A percentile compares a stretch with the other conserved stretches of the same genome.
phyloP scores from a whole-genome alignment of 257 asterid species.

The Sherardia arvensis region DNA sequence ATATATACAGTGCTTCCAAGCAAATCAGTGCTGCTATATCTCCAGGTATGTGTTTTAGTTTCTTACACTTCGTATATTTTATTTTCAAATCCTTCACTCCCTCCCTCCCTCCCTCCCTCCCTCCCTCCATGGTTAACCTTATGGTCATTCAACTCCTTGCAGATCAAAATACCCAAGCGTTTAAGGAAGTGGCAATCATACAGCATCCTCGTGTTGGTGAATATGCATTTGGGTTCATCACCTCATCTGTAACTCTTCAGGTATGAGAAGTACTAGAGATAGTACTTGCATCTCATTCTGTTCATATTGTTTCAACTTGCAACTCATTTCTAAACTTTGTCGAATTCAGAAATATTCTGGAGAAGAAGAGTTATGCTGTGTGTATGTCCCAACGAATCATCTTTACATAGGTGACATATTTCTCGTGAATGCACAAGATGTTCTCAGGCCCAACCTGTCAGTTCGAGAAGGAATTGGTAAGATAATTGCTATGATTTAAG shows the following conservation, averaged over 20 bases:
- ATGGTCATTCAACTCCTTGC: conserved; percentile 3
- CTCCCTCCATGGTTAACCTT: background rate
- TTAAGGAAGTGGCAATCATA: conserved; percentile 51
- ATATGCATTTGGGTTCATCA: conserved; percentile 51
- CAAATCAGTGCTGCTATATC: conserved; percentile 45
- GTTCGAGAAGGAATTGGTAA: conserved; percentile 53
- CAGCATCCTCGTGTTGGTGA: conserved; percentile 56
- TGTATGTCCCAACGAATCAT: conserved; percentile 47
- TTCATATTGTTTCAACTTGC: background rate
- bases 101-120: background rate
- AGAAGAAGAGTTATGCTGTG: conserved; percentile 45
- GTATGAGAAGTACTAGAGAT: conserved; percentile 21
- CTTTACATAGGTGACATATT: conserved; percentile 48
- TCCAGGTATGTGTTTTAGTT: conserved; percentile 24
- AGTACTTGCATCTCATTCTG: background rate
- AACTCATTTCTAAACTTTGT: background rate
- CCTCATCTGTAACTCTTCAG: conserved; percentile 42
- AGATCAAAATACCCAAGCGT: conserved; percentile 46
- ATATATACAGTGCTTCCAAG: conserved; percentile 37
- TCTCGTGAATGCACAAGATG: conserved; percentile 38
- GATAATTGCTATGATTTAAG: background rate
- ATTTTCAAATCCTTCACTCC: background rate
- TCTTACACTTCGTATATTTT: no score
- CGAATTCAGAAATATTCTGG: conserved; percentile 31
- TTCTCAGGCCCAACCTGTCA: conserved; percentile 44